phyloP scores from a whole-genome alignment of 2,329 filamentous ascomycete genomes.

The Acarospora socialis region DNA sequence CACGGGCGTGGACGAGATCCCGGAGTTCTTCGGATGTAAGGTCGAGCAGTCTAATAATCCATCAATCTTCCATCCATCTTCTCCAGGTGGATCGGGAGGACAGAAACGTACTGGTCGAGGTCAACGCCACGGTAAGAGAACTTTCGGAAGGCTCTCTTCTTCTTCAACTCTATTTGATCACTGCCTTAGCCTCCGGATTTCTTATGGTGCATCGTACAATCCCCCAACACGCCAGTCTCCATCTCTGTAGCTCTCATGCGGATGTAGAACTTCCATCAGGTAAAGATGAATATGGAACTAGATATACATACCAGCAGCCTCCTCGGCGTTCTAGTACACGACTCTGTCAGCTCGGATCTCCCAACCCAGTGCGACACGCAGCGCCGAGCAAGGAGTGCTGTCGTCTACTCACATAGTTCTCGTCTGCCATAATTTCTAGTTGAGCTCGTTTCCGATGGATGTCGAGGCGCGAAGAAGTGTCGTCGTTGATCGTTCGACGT shows the following conservation, averaged over 20 bases:
- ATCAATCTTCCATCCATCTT: slow-evolving; percentile 4
- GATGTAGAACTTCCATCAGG: slow-evolving; percentile 3
- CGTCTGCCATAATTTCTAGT: slow-evolving; percentile 83
- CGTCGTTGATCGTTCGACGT: slow-evolving; percentile 25
- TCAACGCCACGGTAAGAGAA: slow-evolving; percentile 99
- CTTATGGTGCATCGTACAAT: too few species aligned
- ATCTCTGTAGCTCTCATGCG: too few species aligned
- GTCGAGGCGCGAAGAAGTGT: slow-evolving; percentile 32
- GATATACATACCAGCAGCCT: slow-evolving; percentile 60
- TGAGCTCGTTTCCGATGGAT: too few species aligned
- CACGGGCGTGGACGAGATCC: slow-evolving; percentile 97
- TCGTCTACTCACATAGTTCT: slow-evolving; percentile 61
- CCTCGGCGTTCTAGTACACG: slow-evolving; percentile 68
- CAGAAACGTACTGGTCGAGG: slow-evolving; percentile 79
- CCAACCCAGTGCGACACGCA: slow-evolving; percentile 18
- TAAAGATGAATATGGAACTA: slow-evolving; percentile 14
- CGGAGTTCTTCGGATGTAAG: slow-evolving; percentile 97
- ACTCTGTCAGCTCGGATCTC: slow-evolving; percentile 21
- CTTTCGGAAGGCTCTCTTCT: slow-evolving; percentile 99
- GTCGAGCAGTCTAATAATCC: slow-evolving; percentile 63
- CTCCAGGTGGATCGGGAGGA: slow-evolving; percentile 7
- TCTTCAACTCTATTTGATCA: slow-evolving; percentile 69
- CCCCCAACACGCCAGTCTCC: too few species aligned
- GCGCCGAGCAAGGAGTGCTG: slow-evolving; percentile 16
- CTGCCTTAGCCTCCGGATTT: slow-evolving; percentile 2